Base-by-base conservation (phyloP, 306 rosid genomes). In the Quercus variabilis region DNA sequence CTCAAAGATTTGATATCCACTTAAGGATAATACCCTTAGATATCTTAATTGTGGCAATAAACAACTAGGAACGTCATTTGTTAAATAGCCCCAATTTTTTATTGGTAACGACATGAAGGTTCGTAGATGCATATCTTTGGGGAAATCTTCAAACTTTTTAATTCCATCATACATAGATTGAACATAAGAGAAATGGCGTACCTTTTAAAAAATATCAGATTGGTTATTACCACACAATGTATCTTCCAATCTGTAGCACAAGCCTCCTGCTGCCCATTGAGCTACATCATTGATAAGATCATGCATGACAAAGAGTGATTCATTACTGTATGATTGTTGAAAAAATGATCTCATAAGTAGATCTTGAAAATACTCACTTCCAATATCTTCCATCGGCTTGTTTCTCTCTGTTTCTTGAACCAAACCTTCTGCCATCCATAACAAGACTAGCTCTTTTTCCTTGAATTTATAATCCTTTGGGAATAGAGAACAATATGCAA, bases 261-360 rank as follows among this genome's bases (percentile, higher is more conserved):
- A 28, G 11, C 23, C 57, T 5, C 25, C 75, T 23, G 9, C 21
- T 1, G 67, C 25, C 8, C 21, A 55, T 15, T 15, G 68, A 6
- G 75, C 75, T 2, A 69, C 11, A 69, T 77, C 74, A 65, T 77
- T 73, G 3, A 77, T 5, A 2, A 77, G 74, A 54, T 77, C 81
- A 69, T 77, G 75, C 46, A 77, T 77, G 41, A 3, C 1, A 0
- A 7, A 38, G 6, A 25, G 17, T 28, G 69, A 30, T 23, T 23
- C 35, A 63, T 63, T 2, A 4, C 14, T 63, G 3, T 10, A 0
- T 5, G 35, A 26, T 14, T 3, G 31, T 63, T 28, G 69, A 25
- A 58, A 58, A n/a, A 58, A 58, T 1, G 64, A 58, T 58, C 64
- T 58, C 21, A 4, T 18, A 7, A 6, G n/a, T 19, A 58, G 25